These are phyloP conservation scores for Fusarium neocosmosporiellum DNA, from an alignment of 2,329 filamentous ascomycete species.

Conservation along the genomic window DNA sequence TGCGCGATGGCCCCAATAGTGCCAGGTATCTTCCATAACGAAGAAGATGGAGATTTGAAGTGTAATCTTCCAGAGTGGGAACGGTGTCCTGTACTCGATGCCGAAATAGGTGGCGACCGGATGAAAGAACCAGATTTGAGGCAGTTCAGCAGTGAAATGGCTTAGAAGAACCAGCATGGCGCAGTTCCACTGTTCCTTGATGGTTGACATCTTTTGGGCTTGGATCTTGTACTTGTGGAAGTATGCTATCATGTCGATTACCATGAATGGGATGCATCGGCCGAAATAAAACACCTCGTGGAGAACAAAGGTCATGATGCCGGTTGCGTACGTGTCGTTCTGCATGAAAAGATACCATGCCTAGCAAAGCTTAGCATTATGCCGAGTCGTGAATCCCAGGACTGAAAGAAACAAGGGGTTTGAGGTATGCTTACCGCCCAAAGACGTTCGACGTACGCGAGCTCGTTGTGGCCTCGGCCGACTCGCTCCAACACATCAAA, in stretches of 20 bases:
- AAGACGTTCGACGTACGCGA: background rate
- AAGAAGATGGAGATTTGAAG: constrained; percentile 95
- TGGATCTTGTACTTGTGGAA: constrained; percentile 98
- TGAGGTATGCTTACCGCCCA: background rate
- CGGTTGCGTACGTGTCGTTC: constrained; percentile 95
- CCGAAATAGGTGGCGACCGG: constrained; percentile 94
- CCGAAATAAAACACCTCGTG: constrained; percentile 97
- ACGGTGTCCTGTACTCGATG: constrained; percentile 87
- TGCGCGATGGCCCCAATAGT: constrained; percentile 94
- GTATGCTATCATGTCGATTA: constrained; percentile 87
- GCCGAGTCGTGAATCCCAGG: no score
- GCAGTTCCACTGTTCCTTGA: constrained; percentile 93
- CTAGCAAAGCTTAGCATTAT: constrained; percentile 41
- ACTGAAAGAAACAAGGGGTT: background rate
- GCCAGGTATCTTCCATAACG: constrained; percentile 95
- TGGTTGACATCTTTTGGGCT: constrained; percentile 85
- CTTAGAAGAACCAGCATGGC: constrained; percentile 91
- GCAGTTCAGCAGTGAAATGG: constrained; percentile 97
- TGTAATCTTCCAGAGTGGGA: constrained; percentile 89
- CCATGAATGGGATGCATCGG: constrained; percentile 88
- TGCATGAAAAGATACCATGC: constrained; percentile 98
- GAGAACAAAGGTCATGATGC: constrained; percentile 96
- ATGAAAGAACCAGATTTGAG: constrained; percentile 99
- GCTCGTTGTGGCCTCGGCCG: background rate
- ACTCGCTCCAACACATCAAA: background rate